A percentile compares a stretch with the other conserved stretches of the same genome.
Conservation (phyloP, 2,329 filamentous ascomycete genomes). For the Pseudogymnoascus pannorum region DNA sequence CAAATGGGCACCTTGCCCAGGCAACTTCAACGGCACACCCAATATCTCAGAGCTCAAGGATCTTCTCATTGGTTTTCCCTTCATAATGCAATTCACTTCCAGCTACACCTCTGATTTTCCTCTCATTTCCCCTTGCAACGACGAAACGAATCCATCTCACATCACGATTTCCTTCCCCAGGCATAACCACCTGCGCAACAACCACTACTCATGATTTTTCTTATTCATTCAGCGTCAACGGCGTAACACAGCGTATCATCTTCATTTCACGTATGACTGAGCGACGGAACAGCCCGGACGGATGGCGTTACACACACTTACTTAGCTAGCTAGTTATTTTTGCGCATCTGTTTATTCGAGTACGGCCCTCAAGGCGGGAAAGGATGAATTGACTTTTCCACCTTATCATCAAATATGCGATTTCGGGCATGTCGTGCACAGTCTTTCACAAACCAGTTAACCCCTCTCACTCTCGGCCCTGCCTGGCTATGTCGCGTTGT, state of each 20-base stretch:
- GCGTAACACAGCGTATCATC: background rate
- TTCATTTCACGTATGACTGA: background rate
- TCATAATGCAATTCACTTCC: background rate
- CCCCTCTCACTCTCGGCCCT: no score
- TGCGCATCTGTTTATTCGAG: background rate
- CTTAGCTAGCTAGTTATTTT: background rate
- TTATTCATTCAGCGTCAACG: background rate
- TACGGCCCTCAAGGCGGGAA: background rate
- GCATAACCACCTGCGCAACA: background rate
- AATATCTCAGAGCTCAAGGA: background rate
- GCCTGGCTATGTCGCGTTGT: no score
- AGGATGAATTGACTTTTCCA: background rate
- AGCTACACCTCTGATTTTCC: background rate
- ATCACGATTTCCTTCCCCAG: background rate
- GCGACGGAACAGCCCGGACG: background rate
- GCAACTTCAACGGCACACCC: background rate
- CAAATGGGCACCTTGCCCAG: background rate
- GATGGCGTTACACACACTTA: background rate
- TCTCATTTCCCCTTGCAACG: background rate
- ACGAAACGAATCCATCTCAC: background rate
- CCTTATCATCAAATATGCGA: no score
- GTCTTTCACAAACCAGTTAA: no score
- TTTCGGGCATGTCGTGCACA: no score
- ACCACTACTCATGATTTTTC: background rate
- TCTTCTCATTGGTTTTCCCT: background rate